Evolutionary conservation across 768 basidiomycete genomes (phyloP).

Genomic region (Lyophyllum shimeji): DNA sequence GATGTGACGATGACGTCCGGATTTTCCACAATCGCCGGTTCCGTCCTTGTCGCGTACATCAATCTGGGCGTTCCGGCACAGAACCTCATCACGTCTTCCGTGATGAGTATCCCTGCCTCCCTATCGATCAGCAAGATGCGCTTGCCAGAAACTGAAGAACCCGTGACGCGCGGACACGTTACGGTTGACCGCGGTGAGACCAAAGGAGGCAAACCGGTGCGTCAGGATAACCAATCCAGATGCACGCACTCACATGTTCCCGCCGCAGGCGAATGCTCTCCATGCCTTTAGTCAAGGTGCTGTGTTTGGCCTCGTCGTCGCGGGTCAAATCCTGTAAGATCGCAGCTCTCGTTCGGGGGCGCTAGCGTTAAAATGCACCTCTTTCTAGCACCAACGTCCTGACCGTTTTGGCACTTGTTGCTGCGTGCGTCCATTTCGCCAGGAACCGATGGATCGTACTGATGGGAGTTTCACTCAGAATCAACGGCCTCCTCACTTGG

Average conservation of each 20-base stretch:
- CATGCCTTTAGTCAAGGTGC: slow-evolving; percentile 90
- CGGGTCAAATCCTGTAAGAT: slow-evolving; percentile 80
- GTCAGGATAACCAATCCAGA: slow-evolving; percentile 16
- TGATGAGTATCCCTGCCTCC: slow-evolving; percentile 95
- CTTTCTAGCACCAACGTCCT: slow-evolving; percentile 70
- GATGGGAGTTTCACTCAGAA: slow-evolving; percentile 28
- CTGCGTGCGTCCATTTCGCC: slow-evolving; percentile 35
- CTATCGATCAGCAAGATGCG: slow-evolving; percentile 92
- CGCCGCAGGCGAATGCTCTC: slow-evolving; percentile 64
- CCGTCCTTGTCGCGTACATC: slow-evolving; percentile 85
- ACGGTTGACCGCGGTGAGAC: slow-evolving; percentile 77
- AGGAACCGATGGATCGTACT: neutral
- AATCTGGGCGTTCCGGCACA: slow-evolving; percentile 72
- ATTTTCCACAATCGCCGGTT: slow-evolving; percentile 92
- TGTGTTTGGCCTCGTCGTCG: slow-evolving; percentile 80
- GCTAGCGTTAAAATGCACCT: neutral
- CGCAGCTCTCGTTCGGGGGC: slow-evolving; percentile 7
- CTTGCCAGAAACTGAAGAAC: slow-evolving; percentile 80
- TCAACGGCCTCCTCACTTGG: slow-evolving; percentile 89
- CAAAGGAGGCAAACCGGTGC: slow-evolving; percentile 51
- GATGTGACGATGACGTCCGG: slow-evolving; percentile 87
- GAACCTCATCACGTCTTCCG: slow-evolving; percentile 83
- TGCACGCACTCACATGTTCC: neutral
- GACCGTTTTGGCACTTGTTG: slow-evolving; percentile 81
- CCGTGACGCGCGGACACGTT: slow-evolving; percentile 80